Base-by-base conservation (phyloP, 257 asterid genomes). In the Asclepias syriaca region DNA sequence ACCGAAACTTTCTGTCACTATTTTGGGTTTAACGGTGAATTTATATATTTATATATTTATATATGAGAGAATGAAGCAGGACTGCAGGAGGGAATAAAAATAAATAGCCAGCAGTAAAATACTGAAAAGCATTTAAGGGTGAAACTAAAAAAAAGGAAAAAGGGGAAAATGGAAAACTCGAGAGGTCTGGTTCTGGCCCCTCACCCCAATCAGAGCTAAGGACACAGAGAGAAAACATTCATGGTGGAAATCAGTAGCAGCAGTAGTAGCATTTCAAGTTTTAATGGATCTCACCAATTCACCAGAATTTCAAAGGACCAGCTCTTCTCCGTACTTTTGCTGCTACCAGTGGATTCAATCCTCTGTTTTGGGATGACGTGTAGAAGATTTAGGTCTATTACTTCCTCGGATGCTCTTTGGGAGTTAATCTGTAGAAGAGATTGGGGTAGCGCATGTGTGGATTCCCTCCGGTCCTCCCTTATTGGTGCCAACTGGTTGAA, bases 351-450 rank as follows among this genome's bases (percentile, higher is more conserved):
- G 15, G 86, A 91, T 70, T 94, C 98, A n/a, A 84, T 94, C 71
- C 71, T 94, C 3, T 77, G 81, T 46, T 87, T 94, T 19, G 86
- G 86, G 22, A 79, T 81, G 87, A 84, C 96, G 2, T 88, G 98
- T 78, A 91, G 77, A 70, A 91, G 81, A 71, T 77, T 85, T 69
- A 90, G 81, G 81, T 80, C 85, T 69, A 72, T 93, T 53, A 83
- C 89, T 39, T 80, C 75, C 68, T 93, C 97, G 0, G 97, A 91
- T 77, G 68, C 91, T 19, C 61, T 93, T 3, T 93, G 98, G 98
- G 97, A 93, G 72, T 85, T 96, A 6, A 73, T 93, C 56, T 91
- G 96, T 85, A 61, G 84, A 66, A 88, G 97, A 73, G 98, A 89
- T 56, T 93, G 97, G 98, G 97, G 97, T 0, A 68, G 71, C 57